Conservation (phyloP, 805 yeast species). For the Isabelozyma pseudorhagii region DNA sequence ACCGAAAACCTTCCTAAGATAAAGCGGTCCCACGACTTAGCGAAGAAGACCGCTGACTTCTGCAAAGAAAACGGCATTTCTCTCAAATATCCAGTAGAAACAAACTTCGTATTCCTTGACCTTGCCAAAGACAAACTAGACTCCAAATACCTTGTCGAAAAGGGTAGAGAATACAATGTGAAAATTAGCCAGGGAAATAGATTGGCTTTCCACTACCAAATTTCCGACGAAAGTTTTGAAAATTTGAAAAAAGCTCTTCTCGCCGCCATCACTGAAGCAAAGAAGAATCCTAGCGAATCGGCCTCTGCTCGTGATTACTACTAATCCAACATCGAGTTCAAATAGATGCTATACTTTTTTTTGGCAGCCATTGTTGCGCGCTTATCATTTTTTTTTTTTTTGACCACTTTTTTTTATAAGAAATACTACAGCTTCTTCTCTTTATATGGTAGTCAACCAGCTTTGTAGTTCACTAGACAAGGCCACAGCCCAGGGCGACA, state of each 20-base stretch:
- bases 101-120: conserved; percentile 42
- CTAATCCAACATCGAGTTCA: background rate
- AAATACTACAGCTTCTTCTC: background rate
- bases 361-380: background rate
- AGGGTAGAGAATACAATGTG: conserved; percentile 58
- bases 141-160: conserved; percentile 17
- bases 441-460: background rate
- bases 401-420: too few relatives aligned
- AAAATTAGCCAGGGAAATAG: conserved; percentile 55
- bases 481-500: background rate
- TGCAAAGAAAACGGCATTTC: conserved; percentile 25
- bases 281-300: conserved; percentile 41
- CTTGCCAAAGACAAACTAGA: conserved; percentile 26
- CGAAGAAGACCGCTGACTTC: conserved; percentile 31
- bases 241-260: conserved; percentile 41
- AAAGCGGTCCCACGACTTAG: conserved; percentile 27
- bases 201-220: conserved; percentile 37
- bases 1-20: conserved; percentile 36
- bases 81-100: conserved; percentile 36
- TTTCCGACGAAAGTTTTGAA: conserved; percentile 20
- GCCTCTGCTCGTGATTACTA: too few relatives aligned
- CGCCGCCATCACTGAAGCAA: conserved; percentile 53
- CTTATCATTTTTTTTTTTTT: background rate
- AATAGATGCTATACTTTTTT: too few relatives aligned
- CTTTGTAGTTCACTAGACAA: background rate